Evolutionary conservation across 345 rosid genomes (phyloP).

Genomic region (Pseudoturritis turrita): DNA sequence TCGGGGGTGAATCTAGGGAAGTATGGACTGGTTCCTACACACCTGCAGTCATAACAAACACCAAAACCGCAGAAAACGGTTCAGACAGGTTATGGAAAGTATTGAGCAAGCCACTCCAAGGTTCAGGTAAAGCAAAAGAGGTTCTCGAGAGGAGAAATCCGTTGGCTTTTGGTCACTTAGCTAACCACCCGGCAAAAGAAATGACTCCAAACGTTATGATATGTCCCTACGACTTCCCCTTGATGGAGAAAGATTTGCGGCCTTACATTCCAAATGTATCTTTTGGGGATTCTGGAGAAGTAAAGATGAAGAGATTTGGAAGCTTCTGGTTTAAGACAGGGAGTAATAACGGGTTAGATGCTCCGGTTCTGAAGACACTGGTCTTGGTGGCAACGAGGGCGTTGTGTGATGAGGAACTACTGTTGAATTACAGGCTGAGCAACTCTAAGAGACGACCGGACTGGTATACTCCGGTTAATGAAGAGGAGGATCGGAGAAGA

Average conservation of each 20-base stretch:
- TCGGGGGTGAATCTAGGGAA: conserved; percentile 60
- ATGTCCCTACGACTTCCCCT: conserved; percentile 82
- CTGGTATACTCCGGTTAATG: conserved; percentile 89
- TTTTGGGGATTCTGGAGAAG: conserved; percentile 65
- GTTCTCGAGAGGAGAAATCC: conserved; percentile 83
- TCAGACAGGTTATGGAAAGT: conserved; percentile 66
- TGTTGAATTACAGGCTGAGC: conserved; percentile 83
- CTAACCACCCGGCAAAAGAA: conserved; percentile 79
- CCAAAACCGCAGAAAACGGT: conserved; percentile 40
- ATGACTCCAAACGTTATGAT: conserved; percentile 81
- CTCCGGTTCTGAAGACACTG: conserved; percentile 55
- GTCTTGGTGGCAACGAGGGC: conserved; percentile 78
- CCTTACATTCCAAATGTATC: conserved; percentile 67
- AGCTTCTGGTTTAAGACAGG: conserved; percentile 84
- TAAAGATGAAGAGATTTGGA: conserved; percentile 77
- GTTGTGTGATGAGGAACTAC: conserved; percentile 66
- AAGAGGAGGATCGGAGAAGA: conserved; percentile 90
- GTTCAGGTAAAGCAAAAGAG: conserved; percentile 38
- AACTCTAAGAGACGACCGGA: conserved; percentile 70
- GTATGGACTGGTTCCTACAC: conserved; percentile 58
- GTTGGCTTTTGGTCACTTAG: conserved; percentile 83
- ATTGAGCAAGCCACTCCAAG: conserved; percentile 70
- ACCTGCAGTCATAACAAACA: conserved; percentile 20
- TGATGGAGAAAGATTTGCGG: conserved; percentile 57
- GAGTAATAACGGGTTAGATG: conserved; percentile 27